Evolutionary conservation across 202 grass and related monocot species (phyloP), one percentile per base, ranked within the genome.

Genomic region (Brachypodium distachyon): DNA sequence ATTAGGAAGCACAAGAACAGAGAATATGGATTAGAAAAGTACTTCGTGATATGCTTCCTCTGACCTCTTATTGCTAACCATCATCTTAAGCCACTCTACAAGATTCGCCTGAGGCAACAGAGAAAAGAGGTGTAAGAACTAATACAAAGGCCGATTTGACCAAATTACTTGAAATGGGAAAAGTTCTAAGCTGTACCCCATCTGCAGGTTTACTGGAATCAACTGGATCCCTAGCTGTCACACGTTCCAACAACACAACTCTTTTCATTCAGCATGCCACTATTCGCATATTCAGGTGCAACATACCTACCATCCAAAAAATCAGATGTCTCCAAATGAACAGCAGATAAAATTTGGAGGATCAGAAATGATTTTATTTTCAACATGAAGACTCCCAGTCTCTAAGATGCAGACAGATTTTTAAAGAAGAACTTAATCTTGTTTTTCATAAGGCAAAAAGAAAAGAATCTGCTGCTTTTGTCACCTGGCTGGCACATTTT

Each of bases 11-110:
- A 46, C 14, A 37, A 71, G n/a, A 61, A 81, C 2, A 5, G 21
- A 34, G 14, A 67, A 18, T 6, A 71, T 63, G 42, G 44, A 69
- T 80, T 25, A 16, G 29, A 72, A 37, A 31, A 12, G 9, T 87
- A 97, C 94, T 85, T 94, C 81, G 67, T 73, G 81, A 51, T 88
- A 83, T 80, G 91, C 87, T 78, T 81, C 91, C 56, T 97, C 94
- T 58, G 88, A 84, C 77, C 82, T 94, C 81, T 91, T 94, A 71
- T 48, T 94, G 72, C 79, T 86, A 44, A 94, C 87, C 82, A 97
- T 94, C 84, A 88, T 88, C 79, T 97, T 97, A 77, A 97, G 82
- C 94, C 94, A 97, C 59, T 97, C 94, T 53, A 97, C 73, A 66
- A 97, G 88, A 46, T 97, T 97, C 40, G 81, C 84, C 94, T 97